phyloP scores from a whole-genome alignment of 2,329 filamentous ascomycete genomes.

The Diaporthe capsici region DNA sequence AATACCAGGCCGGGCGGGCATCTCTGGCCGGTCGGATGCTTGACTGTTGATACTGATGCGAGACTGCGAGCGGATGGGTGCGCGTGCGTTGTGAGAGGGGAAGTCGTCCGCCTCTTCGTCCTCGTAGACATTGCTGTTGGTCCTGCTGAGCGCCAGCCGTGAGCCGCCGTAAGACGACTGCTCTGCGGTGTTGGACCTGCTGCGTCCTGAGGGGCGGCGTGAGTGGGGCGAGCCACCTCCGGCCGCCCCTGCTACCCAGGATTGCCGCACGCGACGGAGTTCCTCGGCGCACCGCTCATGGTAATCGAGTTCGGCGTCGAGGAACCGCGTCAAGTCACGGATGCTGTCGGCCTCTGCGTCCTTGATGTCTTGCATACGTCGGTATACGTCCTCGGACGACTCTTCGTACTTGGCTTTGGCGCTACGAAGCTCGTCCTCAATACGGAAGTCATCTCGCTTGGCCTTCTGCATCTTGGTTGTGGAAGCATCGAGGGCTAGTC shows the following conservation, averaged over 20 bases:
- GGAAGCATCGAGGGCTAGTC: conserved; percentile 91
- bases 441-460: conserved; percentile 92
- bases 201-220: conserved; percentile 51
- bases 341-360: conserved; percentile 90
- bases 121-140: conserved; percentile 55
- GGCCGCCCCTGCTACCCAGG: conserved; percentile 54
- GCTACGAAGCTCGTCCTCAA: conserved; percentile 91
- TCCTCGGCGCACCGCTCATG: conserved; percentile 93
- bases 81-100: conserved; percentile 55
- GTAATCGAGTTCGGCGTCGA: conserved; percentile 91
- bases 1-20: conserved; percentile 53
- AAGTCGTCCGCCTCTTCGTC: conserved; percentile 53
- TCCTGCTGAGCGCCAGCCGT: conserved; percentile 47
- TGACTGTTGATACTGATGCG: conserved; percentile 45
- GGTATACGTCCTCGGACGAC: conserved; percentile 89
- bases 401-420: conserved; percentile 98
- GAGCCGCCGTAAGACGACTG: conserved; percentile 53
- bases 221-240: conserved; percentile 39
- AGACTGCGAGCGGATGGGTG: conserved; percentile 59
- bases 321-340: conserved; percentile 81
- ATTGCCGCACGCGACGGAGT: conserved; percentile 69
- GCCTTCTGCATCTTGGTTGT: conserved; percentile 92
- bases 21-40: conserved; percentile 43
- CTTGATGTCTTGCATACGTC: conserved; percentile 97
- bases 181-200: conserved; percentile 64